These are phyloP conservation scores for Fusarium goolgardi DNA, from an alignment of 2,329 filamentous ascomycete genomes.

Conservation along the genomic window DNA sequence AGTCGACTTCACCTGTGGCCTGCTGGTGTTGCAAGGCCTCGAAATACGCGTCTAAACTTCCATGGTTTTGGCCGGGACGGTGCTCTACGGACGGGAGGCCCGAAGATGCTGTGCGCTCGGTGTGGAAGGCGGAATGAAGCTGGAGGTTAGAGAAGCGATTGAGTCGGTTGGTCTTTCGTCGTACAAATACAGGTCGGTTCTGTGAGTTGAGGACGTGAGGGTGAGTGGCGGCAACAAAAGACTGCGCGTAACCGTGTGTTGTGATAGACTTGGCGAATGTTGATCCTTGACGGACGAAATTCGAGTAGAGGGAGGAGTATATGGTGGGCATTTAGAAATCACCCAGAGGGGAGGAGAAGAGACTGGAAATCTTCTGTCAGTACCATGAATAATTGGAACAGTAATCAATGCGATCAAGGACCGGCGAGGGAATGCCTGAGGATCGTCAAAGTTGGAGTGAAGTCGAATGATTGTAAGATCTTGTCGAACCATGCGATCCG, in stretches of 20 bases:
- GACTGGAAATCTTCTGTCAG: constrained; percentile 54
- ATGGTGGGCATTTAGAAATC: constrained; percentile 90
- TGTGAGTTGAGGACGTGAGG: constrained; percentile 80
- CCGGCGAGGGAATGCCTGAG: constrained; percentile 37
- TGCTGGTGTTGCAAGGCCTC: constrained; percentile 88
- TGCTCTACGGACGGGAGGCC: constrained; percentile 61
- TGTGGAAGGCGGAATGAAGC: constrained; percentile 82
- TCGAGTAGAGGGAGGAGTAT: constrained; percentile 75
- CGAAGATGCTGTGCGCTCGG: constrained; percentile 62
- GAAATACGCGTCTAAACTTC: constrained; percentile 88
- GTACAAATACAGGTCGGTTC: constrained; percentile 71
- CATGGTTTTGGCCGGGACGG: constrained; percentile 66
- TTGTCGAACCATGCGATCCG: constrained; percentile 46
- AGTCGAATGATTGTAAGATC: constrained; percentile 48
- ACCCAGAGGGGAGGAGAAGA: constrained; percentile 68
- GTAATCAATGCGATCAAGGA: constrained; percentile 15
- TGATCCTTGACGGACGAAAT: constrained; percentile 96
- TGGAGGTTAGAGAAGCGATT: constrained; percentile 67
- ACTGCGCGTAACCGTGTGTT: constrained; percentile 97
- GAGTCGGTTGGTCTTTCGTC: constrained; percentile 66
- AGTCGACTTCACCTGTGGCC: constrained; percentile 70
- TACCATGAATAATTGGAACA: constrained; percentile 20
- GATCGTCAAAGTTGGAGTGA: constrained; percentile 32
- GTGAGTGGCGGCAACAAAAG: constrained; percentile 93
- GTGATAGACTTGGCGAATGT: constrained; percentile 86